Base-by-base conservation (phyloP, 345 rosid genomes). In the Bretschneidera sinensis region DNA sequence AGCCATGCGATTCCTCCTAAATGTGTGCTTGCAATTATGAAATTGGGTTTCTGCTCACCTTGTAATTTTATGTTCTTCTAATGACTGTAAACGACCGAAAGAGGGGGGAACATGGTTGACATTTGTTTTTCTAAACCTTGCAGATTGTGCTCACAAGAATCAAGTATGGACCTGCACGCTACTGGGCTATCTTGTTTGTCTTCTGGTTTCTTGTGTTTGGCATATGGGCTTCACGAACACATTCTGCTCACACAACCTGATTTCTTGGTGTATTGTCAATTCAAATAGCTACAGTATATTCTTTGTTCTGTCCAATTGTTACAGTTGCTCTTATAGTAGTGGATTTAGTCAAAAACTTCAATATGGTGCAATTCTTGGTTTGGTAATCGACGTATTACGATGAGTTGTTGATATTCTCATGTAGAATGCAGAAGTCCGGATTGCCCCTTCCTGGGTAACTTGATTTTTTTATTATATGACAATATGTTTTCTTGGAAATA, bases 151-250 rank as follows among this genome's bases (percentile, higher is more conserved):
- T 92, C 21, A 82, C 90, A n/a, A 83, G 98, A 79, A 89, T 92
- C 78, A 92, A 77, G 79, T 87, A 89, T 19, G 98, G 98, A 60
- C 98, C 98, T 43, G 98, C 97, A 54, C 89, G 97, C 51, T 89
- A 89, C 77, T 92, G 97, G 98, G 97, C 98, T 5, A 85, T 89
- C 74, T 78, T 92, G 60, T 89, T 92, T 64, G 89, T 89, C 71
- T 87, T 92, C 82, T 92, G 98, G 97, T 92, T 92, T 85, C 94
- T 92, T 45, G 96, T 92, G 61, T 89, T 89, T 68, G 97, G 96
- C 28, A 89, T 92, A 56, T 92, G 97, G 98, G 97, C 96, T 14
- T 89, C 97, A 17, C 78, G 94, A 71, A 81, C 85, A 0, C 92
- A 79, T 3, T 77, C 76, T 18, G 61, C 87, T 56, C 92, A 84